These are phyloP conservation scores for Lactifluus echinatus DNA, from an alignment of 768 basidiomycete genomes.

Conservation along the genomic window DNA sequence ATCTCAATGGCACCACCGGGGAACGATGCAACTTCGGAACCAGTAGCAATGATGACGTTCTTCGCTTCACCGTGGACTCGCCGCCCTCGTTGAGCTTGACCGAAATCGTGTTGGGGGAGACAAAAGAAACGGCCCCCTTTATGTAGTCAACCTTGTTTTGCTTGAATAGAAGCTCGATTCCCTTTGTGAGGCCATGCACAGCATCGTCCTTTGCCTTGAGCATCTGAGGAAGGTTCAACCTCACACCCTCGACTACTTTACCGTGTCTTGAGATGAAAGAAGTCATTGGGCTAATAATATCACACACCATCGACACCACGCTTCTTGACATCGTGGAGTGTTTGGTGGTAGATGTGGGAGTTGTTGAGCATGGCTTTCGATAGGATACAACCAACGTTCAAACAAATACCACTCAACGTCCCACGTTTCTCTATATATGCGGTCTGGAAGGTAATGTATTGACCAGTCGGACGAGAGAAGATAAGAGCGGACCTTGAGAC, in stretches of 20 bases:
- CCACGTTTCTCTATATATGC: constrained; percentile 97
- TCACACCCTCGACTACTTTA: constrained; percentile 52
- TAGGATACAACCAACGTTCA: constrained; percentile 99
- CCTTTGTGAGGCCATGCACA: constrained; percentile 80
- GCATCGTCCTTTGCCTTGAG: constrained; percentile 84
- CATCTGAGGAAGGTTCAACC: constrained; percentile 86
- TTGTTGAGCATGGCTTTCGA: constrained; percentile 99
- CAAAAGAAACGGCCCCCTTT: constrained; percentile 88
- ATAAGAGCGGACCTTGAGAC: too few species aligned
- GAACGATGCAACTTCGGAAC: constrained; percentile 94
- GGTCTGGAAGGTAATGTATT: constrained; percentile 44
- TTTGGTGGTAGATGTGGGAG: constrained; percentile 95
- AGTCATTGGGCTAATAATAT: neutral
- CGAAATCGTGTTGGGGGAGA: constrained; percentile 61
- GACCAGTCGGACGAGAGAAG: neutral
- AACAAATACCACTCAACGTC: constrained; percentile 90
- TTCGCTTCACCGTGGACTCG: constrained; percentile 77
- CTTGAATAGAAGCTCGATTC: constrained; percentile 89
- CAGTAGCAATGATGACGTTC: constrained; percentile 95
- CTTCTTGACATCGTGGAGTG: constrained; percentile 76
- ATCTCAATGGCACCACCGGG: constrained; percentile 87
- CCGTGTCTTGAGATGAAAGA: neutral
- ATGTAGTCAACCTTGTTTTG: constrained; percentile 98
- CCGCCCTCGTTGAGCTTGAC: constrained; percentile 83
- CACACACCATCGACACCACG: constrained; percentile 87